phyloP scores from a whole-genome alignment of 2,329 filamentous ascomycete genomes.

The Seiridium unicorne region DNA sequence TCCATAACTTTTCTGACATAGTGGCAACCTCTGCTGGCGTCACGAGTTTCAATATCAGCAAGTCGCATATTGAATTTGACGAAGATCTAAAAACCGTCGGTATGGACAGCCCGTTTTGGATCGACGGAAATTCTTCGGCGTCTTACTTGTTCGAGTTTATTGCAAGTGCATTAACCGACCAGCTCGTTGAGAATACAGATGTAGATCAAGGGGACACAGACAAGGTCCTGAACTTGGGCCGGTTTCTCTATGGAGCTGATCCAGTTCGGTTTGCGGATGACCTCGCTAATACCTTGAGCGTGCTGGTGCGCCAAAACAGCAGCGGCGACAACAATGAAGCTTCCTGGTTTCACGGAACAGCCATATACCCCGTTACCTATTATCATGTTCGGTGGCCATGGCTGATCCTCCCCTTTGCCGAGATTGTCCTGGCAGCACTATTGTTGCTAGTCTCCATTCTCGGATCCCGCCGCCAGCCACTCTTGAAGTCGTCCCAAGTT shows the following conservation, averaged over 20 bases:
- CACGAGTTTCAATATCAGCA: not conserved
- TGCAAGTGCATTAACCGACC: not conserved
- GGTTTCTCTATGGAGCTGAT: not conserved
- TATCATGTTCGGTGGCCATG: slow-evolving; percentile 16
- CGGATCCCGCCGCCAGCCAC: slow-evolving; percentile 12
- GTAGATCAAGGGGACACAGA: too few species aligned
- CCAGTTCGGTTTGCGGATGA: not conserved
- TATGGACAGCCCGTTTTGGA: too few species aligned
- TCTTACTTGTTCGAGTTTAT: not conserved
- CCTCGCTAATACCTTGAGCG: slow-evolving; percentile 11
- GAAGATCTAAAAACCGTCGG: too few species aligned
- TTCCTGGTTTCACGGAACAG: slow-evolving; percentile 4
- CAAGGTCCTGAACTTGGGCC: not conserved
- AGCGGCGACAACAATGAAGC: slow-evolving; percentile 15
- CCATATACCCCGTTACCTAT: slow-evolving; percentile 16
- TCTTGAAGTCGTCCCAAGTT: slow-evolving; percentile 11
- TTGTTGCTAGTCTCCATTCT: slow-evolving; percentile 12
- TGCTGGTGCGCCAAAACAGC: slow-evolving; percentile 7
- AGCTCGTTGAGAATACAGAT: too few species aligned
- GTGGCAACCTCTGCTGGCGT: not conserved
- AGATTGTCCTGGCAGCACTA: slow-evolving; percentile 10
- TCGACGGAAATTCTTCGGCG: too few species aligned
- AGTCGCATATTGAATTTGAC: too few species aligned
- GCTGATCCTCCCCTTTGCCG: slow-evolving; percentile 14
- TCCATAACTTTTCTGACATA: slow-evolving; percentile 1